Percentiles rank a stretch among this genome's conserved stretches.
Evolutionary conservation across 305 asterid genomes (phyloP).

Genomic region (Solanum hybrid): DNA sequence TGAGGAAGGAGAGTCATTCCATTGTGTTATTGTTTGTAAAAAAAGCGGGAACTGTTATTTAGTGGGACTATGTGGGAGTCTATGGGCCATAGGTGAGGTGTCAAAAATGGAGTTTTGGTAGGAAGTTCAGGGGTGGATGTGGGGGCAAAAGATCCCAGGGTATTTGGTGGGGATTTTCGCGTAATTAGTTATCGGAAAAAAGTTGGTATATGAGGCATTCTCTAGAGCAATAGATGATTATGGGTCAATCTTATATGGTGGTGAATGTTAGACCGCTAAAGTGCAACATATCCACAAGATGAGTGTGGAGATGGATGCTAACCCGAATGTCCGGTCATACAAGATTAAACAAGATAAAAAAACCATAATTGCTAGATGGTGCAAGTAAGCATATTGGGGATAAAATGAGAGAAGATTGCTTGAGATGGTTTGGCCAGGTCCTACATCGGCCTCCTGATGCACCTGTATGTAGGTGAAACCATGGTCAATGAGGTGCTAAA

Average conservation of each 20-base stretch:
- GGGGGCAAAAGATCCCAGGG: background rate
- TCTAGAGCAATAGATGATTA: background rate
- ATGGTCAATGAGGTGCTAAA: background rate
- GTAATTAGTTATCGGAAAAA: background rate
- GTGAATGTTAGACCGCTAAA: background rate
- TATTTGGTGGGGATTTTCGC: background rate
- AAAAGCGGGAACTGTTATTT: background rate
- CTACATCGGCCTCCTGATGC: background rate
- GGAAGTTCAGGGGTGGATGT: background rate
- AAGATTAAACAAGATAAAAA: background rate
- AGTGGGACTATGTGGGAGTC: background rate
- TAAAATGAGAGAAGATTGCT: background rate
- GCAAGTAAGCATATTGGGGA: background rate
- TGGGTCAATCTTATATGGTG: background rate
- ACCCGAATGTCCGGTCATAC: background rate
- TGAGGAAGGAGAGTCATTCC: background rate
- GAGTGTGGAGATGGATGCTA: background rate
- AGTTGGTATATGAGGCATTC: background rate
- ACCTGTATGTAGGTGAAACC: background rate
- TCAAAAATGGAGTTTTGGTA: background rate
- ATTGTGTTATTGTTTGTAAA: background rate
- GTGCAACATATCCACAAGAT: background rate
- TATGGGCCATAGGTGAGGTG: background rate
- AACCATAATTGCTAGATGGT: background rate
- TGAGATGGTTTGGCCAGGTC: background rate